A percentile compares a stretch with the other conserved stretches of the same genome.
phyloP scores from a whole-genome alignment of 2,329 filamentous ascomycete species.

The Phialocephala sp. region DNA sequence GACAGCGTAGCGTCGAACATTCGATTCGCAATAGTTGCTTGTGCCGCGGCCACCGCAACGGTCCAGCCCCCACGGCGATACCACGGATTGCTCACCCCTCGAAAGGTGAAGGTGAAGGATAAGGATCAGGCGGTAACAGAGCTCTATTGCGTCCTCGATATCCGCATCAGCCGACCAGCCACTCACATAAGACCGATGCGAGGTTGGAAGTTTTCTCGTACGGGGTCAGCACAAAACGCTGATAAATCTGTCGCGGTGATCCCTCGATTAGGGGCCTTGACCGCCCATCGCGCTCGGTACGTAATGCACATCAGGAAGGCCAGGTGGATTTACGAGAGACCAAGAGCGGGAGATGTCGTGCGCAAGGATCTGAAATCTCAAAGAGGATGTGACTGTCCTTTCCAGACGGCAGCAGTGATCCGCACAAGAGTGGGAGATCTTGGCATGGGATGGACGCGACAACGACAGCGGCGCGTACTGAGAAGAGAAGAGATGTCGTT shows the following conservation, averaged over 20 bases:
- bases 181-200: neutral
- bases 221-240: neutral
- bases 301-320: conserved; percentile 5
- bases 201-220: conserved; percentile 3
- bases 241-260: neutral
- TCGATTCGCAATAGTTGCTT: neutral
- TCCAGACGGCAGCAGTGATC: neutral
- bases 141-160: neutral
- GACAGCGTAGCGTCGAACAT: neutral
- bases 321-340: conserved; percentile 1
- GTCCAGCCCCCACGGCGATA: neutral
- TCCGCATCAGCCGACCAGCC: conserved; percentile 9
- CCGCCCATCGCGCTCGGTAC: conserved; percentile 6
- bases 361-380: conserved; percentile 2
- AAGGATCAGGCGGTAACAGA: conserved; percentile 11
- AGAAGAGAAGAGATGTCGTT: conserved; percentile 8
- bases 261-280: neutral
- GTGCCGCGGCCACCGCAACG: neutral
- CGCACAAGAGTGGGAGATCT: conserved; percentile 1
- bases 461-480: neutral
- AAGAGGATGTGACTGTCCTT: neutral
- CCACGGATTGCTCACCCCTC: conserved; percentile 5
- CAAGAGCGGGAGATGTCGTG: conserved; percentile 7
- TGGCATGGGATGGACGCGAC: neutral
- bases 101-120: neutral